These are phyloP conservation scores for Fraxinus pennsylvanica DNA, from an alignment of 257 asterid genomes.

Conservation along the genomic window DNA sequence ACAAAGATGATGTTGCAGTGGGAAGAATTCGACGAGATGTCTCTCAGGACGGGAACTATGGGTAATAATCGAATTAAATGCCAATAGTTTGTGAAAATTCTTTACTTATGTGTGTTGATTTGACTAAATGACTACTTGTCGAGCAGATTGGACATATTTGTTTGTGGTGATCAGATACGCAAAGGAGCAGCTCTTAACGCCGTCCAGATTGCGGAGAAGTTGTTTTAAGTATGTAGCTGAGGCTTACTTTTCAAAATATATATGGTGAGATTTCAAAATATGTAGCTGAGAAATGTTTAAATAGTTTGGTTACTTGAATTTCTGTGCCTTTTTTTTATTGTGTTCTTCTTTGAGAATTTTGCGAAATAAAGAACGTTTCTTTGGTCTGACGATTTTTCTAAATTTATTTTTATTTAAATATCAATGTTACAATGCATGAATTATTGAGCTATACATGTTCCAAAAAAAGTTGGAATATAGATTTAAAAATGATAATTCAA, in stretches of 20 bases:
- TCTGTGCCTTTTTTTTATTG: background rate
- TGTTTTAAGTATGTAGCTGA: constrained; percentile 40
- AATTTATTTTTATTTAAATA: background rate
- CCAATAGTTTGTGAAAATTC: background rate
- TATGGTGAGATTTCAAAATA: constrained; percentile 17
- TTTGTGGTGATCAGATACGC: constrained; percentile 97
- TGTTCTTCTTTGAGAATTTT: background rate
- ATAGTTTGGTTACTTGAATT: background rate
- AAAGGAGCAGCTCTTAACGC: constrained; percentile 96
- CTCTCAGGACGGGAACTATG: constrained; percentile 82
- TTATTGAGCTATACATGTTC: background rate
- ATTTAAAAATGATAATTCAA: too few relatives aligned
- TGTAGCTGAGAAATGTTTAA: background rate
- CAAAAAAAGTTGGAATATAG: background rate
- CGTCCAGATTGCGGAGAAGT: constrained; percentile 79
- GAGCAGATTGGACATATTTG: constrained; percentile 81
- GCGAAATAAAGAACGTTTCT: background rate
- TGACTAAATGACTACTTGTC: background rate
- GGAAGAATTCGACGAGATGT: constrained; percentile 90
- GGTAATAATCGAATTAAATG: constrained; percentile 42
- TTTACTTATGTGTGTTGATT: background rate
- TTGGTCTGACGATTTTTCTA: background rate
- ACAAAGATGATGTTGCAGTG: constrained; percentile 87
- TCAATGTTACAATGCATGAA: background rate
- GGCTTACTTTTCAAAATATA: background rate